Conservation (phyloP, 805 yeast genomes). For the Candida railenensis region DNA sequence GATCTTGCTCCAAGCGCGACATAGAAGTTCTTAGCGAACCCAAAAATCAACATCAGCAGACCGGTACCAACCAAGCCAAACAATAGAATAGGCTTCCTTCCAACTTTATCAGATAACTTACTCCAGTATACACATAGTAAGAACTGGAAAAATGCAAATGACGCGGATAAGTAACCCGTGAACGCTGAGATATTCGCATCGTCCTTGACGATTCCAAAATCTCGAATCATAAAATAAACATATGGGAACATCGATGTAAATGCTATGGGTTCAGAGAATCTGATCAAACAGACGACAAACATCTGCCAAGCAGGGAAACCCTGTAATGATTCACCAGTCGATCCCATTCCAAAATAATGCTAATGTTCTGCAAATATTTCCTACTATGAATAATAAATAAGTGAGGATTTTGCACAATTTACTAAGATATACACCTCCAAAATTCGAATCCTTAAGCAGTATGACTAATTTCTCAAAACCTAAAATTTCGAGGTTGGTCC, state of each 20-base stretch:
- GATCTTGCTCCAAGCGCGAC: conserved; percentile 55
- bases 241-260: conserved; percentile 29
- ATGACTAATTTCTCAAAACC: no score
- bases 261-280: conserved; percentile 60
- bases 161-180: conserved; percentile 60
- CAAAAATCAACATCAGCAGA: conserved; percentile 48
- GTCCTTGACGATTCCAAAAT: conserved; percentile 25
- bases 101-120: conserved; percentile 49
- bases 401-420: no score
- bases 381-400: no score
- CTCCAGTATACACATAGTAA: conserved; percentile 64
- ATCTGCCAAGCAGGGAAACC: conserved; percentile 59
- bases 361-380: no score
- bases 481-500: no score
- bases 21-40: conserved; percentile 51
- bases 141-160: conserved; percentile 63
- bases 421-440: no score
- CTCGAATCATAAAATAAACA: conserved; percentile 19
- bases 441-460: no score
- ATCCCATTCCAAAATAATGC: no score
- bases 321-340: conserved; percentile 6
- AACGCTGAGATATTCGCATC: conserved; percentile 57
- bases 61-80: conserved; percentile 55
- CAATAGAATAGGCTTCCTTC: conserved; percentile 54
- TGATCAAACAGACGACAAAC: conserved; percentile 36